Evolutionary conservation across 306 rosid genomes (phyloP).

Genomic region (Herpetospermum pedunculosum): DNA sequence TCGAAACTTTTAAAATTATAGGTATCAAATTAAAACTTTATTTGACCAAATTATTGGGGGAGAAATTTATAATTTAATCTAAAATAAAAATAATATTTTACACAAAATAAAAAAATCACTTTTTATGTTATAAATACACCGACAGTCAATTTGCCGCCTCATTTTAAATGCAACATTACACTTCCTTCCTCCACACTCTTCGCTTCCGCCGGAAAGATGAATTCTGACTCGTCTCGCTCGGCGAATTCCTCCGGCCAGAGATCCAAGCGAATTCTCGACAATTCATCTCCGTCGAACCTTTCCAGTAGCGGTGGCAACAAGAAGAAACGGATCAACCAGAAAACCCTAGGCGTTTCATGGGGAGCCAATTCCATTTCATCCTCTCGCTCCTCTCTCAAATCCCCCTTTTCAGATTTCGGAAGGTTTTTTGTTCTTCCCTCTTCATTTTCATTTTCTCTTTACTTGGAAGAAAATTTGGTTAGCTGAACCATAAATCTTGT

Average conservation of each 20-base stretch:
- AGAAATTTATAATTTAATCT: no score
- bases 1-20: no score
- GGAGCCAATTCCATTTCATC: constrained; percentile 54
- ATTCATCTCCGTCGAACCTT: constrained; percentile 30
- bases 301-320: constrained; percentile 12
- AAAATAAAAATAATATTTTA: neutral
- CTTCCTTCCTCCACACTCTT: constrained; percentile 11
- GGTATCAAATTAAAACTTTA: no score
- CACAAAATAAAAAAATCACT: neutral
- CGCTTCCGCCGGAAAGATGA: constrained; percentile 21
- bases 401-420: constrained; percentile 60
- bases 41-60: no score
- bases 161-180: constrained; percentile 15
- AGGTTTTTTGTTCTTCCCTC: constrained; percentile 23
- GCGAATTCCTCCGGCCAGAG: constrained; percentile 28
- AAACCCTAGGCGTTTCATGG: constrained; percentile 80
- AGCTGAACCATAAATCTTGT: neutral
- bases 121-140: neutral
- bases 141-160: constrained; percentile 22
- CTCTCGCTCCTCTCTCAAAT: constrained; percentile 37
- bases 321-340: constrained; percentile 37
- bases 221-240: constrained; percentile 45
- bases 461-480: neutral
- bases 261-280: constrained; percentile 38
- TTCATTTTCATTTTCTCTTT: neutral